These are phyloP conservation scores for Mesembryanthemum crystallinum DNA, from an alignment of 148 eudicot species.

Conservation along the genomic window DNA sequence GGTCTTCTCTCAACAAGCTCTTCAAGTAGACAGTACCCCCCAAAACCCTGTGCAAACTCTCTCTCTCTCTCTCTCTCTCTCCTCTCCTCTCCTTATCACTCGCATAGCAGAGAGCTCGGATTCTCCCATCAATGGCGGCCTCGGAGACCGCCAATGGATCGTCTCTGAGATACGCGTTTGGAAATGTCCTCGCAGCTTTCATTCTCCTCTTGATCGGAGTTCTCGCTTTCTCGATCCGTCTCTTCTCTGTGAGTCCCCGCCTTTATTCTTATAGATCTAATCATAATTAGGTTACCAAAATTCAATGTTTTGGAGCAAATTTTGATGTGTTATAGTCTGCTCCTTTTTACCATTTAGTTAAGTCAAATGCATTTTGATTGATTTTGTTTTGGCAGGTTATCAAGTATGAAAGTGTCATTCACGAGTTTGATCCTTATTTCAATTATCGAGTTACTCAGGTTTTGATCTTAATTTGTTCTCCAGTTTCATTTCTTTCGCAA, in stretches of 20 bases:
- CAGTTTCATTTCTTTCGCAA: background rate
- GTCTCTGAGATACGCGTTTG: slow-evolving; percentile 64
- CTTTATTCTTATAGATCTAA: slow-evolving; percentile 29
- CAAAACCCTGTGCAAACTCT: slow-evolving; percentile 1
- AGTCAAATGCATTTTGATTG: slow-evolving; percentile 2
- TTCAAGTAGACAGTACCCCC: background rate
- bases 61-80: slow-evolving; percentile 12
- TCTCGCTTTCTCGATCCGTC: slow-evolving; percentile 92
- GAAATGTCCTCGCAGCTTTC: slow-evolving; percentile 73
- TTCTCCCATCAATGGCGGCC: slow-evolving; percentile 65
- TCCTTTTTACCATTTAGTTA: background rate
- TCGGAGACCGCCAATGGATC: slow-evolving; percentile 47
- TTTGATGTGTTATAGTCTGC: background rate
- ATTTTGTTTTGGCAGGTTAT: slow-evolving; percentile 52
- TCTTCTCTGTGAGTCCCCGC: slow-evolving; percentile 57
- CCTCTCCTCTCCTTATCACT: background rate
- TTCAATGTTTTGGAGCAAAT: background rate
- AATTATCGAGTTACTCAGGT: slow-evolving; percentile 96
- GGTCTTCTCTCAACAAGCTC: background rate
- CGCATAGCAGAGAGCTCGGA: too few relatives aligned
- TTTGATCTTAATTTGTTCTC: background rate
- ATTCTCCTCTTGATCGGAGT: slow-evolving; percentile 82
- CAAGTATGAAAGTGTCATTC: slow-evolving; percentile 91
- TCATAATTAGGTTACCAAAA: background rate
- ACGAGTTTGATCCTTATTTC: slow-evolving; percentile 93